A percentile compares a stretch with the other conserved stretches of the same genome.
These are phyloP conservation scores for Akanthomyces uredinophilus DNA, from an alignment of 2,329 filamentous ascomycete genomes.

Conservation along the genomic window DNA sequence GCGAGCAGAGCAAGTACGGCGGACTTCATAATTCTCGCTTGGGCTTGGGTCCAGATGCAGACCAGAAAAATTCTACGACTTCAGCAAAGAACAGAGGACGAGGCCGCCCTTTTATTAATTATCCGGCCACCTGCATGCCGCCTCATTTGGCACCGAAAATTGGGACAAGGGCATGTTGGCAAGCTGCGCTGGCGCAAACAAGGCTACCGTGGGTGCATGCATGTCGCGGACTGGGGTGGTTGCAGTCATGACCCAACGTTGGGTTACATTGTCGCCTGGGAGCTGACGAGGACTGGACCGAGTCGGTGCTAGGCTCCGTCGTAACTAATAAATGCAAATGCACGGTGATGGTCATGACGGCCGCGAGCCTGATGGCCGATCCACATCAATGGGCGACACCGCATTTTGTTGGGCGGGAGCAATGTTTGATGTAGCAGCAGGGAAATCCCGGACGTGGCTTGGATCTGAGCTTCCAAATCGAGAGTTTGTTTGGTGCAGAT, in stretches of 20 bases:
- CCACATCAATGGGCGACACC: background rate
- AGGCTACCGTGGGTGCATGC: background rate
- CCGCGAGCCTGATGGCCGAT: background rate
- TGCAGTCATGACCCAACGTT: background rate
- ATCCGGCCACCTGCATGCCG: background rate
- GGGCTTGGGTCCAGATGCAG: background rate
- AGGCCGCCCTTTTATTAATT: conserved; percentile 5
- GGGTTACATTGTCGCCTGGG: conserved; percentile 9
- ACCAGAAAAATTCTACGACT: background rate
- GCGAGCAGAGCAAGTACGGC: conserved; percentile 1
- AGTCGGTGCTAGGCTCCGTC: background rate
- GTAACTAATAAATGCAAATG: background rate
- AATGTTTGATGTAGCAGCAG: background rate
- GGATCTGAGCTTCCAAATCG: background rate
- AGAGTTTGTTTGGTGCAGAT: background rate
- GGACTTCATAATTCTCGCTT: background rate
- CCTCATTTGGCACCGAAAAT: background rate
- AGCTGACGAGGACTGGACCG: background rate
- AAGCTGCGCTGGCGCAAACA: background rate
- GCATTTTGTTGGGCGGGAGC: background rate
- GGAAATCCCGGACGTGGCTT: background rate
- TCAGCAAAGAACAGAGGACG: background rate
- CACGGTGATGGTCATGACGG: background rate
- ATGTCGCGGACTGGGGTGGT: background rate
- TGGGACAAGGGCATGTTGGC: background rate